Conservation (phyloP, 257 asterid species). For the Nicotiana knightiana region DNA sequence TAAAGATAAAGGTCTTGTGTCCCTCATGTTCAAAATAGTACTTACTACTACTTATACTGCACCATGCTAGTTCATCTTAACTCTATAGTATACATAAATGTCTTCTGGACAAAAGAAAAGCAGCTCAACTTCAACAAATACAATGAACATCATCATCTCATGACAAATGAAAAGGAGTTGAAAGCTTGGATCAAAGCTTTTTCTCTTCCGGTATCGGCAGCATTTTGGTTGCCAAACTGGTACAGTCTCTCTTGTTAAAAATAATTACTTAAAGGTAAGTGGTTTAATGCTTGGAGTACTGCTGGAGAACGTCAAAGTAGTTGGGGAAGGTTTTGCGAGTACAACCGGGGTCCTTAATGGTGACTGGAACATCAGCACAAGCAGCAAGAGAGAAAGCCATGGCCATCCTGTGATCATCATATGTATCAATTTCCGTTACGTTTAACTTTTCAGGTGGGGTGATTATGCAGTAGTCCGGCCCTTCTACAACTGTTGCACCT, state of each 20-base stretch:
- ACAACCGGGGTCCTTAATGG: constrained; percentile 87
- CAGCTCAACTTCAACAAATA: not conserved
- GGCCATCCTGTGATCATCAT: constrained; percentile 96
- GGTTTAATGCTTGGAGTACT: constrained; percentile 54
- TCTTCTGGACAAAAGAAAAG: not conserved
- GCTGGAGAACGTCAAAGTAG: constrained; percentile 72
- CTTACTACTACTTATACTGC: not conserved
- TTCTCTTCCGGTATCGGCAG: not conserved
- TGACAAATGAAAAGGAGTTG: not conserved
- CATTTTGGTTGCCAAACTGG: not conserved
- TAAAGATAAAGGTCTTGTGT: not conserved
- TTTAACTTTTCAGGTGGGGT: constrained; percentile 91
- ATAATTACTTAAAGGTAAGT: not conserved
- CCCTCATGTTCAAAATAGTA: not conserved
- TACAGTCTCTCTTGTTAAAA: not conserved
- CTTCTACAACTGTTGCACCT: constrained; percentile 97
- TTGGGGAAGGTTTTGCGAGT: constrained; percentile 97
- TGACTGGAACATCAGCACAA: constrained; percentile 85
- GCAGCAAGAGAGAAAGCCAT: constrained; percentile 99
- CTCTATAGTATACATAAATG: not conserved
- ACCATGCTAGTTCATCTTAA: not conserved
- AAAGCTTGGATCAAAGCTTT: not conserved
- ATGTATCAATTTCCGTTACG: constrained; percentile 75
- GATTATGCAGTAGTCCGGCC: constrained; percentile 83
- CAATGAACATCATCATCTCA: not conserved